Conservation (phyloP, 495 filamentous ascomycete species). For the Penicillium pancosmium region DNA sequence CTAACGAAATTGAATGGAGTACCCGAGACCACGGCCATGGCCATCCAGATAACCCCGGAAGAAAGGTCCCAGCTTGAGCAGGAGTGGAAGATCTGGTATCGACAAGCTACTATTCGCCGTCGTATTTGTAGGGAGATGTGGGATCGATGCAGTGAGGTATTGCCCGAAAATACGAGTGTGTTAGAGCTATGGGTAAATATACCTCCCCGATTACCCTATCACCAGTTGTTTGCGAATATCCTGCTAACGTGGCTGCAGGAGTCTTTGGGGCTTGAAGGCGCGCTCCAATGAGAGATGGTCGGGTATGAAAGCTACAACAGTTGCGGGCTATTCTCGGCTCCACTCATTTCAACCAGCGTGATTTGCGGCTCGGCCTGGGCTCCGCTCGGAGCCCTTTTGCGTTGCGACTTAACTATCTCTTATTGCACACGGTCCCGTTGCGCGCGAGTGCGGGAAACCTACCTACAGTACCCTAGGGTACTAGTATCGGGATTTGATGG, state of each 20-base stretch:
- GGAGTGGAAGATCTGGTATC: conserved; percentile 56
- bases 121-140: conserved; percentile 57
- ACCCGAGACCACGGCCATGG: conserved; percentile 24
- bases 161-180: conserved; percentile 49
- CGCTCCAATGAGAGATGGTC: conserved; percentile 28
- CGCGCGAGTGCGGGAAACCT: too few species aligned
- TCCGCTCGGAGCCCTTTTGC: too few species aligned
- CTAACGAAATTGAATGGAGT: conserved; percentile 40
- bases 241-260: conserved; percentile 33
- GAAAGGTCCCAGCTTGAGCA: conserved; percentile 51
- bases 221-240: too few species aligned
- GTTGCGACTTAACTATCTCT: too few species aligned
- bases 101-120: conserved; percentile 45
- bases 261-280: conserved; percentile 46
- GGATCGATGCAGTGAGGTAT: conserved; percentile 47
- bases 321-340: conserved; percentile 15
- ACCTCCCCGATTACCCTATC: too few species aligned
- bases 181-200: conserved; percentile 60
- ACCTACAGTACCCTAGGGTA: too few species aligned
- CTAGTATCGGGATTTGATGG: too few species aligned
- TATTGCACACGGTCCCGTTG: too few species aligned
- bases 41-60: conserved; percentile 37
- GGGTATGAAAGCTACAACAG: conserved; percentile 20
- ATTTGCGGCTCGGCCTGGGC: conserved; percentile 20
- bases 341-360: conserved; percentile 24